These are phyloP conservation scores for Hypericum perforatum DNA, from an alignment of 345 rosid genomes.

Conservation along the genomic window DNA sequence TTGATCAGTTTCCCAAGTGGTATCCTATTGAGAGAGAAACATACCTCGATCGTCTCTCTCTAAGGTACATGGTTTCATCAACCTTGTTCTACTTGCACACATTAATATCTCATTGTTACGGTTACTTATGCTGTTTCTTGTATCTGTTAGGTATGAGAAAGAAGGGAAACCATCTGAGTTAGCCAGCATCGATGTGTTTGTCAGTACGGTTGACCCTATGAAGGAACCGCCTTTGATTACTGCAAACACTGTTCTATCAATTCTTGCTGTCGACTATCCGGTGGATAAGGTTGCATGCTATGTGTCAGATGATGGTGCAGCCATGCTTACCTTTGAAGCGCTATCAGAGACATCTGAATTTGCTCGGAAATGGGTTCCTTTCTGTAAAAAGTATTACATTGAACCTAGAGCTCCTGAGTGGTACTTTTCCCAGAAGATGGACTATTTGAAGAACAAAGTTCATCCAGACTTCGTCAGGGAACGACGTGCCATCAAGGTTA, in stretches of 20 bases:
- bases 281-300: slow-evolving; percentile 90
- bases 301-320: slow-evolving; percentile 99
- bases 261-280: slow-evolving; percentile 97
- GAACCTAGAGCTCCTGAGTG: slow-evolving; percentile 99
- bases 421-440: slow-evolving; percentile 92
- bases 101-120: neutral
- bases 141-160: slow-evolving; percentile 70
- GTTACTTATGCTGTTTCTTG: slow-evolving; percentile 5
- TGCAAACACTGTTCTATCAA: slow-evolving; percentile 93
- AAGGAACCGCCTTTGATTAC: slow-evolving; percentile 98
- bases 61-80: slow-evolving; percentile 41
- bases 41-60: slow-evolving; percentile 83
- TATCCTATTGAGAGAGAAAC: slow-evolving; percentile 83
- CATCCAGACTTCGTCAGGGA: slow-evolving; percentile 94
- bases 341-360: slow-evolving; percentile 97
- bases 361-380: slow-evolving; percentile 97
- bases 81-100: neutral
- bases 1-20: slow-evolving; percentile 99
- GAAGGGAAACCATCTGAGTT: slow-evolving; percentile 90
- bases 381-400: slow-evolving; percentile 77
- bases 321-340: slow-evolving; percentile 99
- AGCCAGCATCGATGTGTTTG: slow-evolving; percentile 70
- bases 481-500: slow-evolving; percentile 94
- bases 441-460: slow-evolving; percentile 87
- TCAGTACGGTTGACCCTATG: slow-evolving; percentile 96